Base-by-base conservation (phyloP, 176 grass and related monocot genomes). In the Bothriochloa decipiens region DNA sequence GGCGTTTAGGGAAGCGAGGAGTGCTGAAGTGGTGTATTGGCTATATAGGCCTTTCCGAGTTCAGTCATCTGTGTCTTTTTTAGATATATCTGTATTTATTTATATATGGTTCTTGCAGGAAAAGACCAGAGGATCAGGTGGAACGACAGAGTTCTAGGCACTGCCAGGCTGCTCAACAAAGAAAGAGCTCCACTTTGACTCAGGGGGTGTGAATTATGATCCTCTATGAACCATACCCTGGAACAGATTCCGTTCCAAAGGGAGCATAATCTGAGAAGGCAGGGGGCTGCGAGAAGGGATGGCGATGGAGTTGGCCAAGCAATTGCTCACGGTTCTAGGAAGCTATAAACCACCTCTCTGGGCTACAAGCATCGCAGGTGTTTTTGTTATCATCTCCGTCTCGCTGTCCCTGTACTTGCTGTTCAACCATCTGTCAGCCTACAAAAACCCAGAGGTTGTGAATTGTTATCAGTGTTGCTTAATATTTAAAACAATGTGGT, bases 381-480 rank as follows among this genome's bases (percentile, higher is more conserved):
- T 97, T 40, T 89, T 91, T 12, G 87, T 97, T 3, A 36, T 41
- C 27, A 45, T 84, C 20, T 86, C 90, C 0, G 36, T 97, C 74
- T 88, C 82, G 5, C 80, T 97, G 13, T 97, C 95, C 76, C 13
- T 92, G 22, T 95, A 88, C 86, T 72, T 97, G 68, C 47, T 97
- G 11, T 83, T 97, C 33, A 91, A 86, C 62, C 95, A 97, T 42
- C 89, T 97, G 17, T 88, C 87, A 1, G 87, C 95, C 7, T 97
- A 97, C 92, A 93, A 91, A 39, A 95, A 97, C 82, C 95, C 95
- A 13, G 95, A 97, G 92, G 95, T 97, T 74, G 45, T 45, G 11
- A 29, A 43, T 28, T 25, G 4, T 1, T 46, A 36, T 16, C 70
- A 49, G 42, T 29, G 70, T 29, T 2, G 5, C 25, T 77, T 87